A percentile compares a stretch with the other conserved stretches of the same genome.
phyloP scores from a whole-genome alignment of 202 grass and related monocot genomes.

The Schoenoplectus triqueter region DNA sequence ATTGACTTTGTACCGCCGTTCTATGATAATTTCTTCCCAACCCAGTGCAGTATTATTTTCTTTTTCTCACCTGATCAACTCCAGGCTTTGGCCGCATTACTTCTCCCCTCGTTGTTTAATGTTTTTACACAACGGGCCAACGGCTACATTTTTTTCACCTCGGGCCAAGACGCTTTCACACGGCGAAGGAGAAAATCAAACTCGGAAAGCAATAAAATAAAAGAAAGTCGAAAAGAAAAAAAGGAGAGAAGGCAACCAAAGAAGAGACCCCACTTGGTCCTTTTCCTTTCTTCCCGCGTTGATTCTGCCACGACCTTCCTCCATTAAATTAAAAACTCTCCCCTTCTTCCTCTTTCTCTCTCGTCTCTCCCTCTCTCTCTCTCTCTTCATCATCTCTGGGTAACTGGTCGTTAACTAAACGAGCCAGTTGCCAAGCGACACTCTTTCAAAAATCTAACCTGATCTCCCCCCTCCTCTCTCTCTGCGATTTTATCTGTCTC shows the following conservation, averaged over 20 bases:
- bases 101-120: background rate
- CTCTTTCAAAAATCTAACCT: conserved; percentile 14
- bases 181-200: conserved; percentile 20
- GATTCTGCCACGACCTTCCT: conserved; percentile 36
- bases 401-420: conserved; percentile 13
- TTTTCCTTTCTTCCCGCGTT: conserved; percentile 41
- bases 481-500: background rate
- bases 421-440: conserved; percentile 23
- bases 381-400: conserved; percentile 4
- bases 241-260: conserved; percentile 30
- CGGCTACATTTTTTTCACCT: conserved; percentile 35
- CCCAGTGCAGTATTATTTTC: background rate
- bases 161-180: conserved; percentile 31
- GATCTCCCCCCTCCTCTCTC: background rate
- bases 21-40: background rate
- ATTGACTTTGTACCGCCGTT: background rate
- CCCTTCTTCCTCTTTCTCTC: background rate
- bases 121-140: conserved; percentile 37
- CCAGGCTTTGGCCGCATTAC: background rate
- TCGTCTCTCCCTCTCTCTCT: conserved; percentile 4
- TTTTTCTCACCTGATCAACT: background rate
- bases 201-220: conserved; percentile 16
- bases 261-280: background rate
- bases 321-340: background rate
- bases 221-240: background rate